Evolutionary conservation across 2,329 filamentous ascomycete species (phyloP), one percentile per base, ranked within the genome.

Genomic region (Neoarthrinium moseri): DNA sequence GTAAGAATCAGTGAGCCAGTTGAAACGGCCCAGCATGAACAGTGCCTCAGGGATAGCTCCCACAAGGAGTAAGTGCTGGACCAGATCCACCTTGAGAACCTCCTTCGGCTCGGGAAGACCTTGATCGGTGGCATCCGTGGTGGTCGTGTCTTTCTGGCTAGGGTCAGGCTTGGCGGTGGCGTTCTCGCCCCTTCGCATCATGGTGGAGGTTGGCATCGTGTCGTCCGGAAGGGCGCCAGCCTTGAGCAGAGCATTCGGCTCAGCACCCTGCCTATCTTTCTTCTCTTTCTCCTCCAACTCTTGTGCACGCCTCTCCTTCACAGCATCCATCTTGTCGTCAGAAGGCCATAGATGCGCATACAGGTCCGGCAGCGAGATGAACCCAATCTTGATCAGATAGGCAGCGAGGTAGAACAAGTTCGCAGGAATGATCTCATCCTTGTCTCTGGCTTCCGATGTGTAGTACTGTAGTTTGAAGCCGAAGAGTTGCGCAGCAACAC

Each of bases 401-500:
- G 94, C 91, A 0, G 91, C 87, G 15, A 99, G 79, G 55, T 94
- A 95, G 23, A 97, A 89, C 3, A 99, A 76, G 56, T 99, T 99
- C 30, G 94, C 89, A 0, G 94, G 94, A 2, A 97, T 75, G 3
- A 84, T 77, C 58, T 97, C 94, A 1, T 79, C 73, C 44, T 84
- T 78, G 49, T 89, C 83, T 46, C 92, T 82, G 27, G 87, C 84
- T 22, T 84, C 75, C 0, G 90, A 95, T 32, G 89, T 87, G 62
- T 99, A 99, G 66, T 96, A 99, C 12, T 89, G 88, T 41, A 99
- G 79, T 68, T 99, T 99, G 77, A 99, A 99, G 4, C 94, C 94
- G 12, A 99, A 83, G 4, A 99, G 78, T 63, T 97, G 94, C 23
- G 95, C 95, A 1, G 94, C 94, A 48, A 95, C 89, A 34, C 86